Evolutionary conservation across 83 land plant genomes (phyloP), one percentile per base, ranked within the genome.

Genomic region (Diphasiastrum complanatum): DNA sequence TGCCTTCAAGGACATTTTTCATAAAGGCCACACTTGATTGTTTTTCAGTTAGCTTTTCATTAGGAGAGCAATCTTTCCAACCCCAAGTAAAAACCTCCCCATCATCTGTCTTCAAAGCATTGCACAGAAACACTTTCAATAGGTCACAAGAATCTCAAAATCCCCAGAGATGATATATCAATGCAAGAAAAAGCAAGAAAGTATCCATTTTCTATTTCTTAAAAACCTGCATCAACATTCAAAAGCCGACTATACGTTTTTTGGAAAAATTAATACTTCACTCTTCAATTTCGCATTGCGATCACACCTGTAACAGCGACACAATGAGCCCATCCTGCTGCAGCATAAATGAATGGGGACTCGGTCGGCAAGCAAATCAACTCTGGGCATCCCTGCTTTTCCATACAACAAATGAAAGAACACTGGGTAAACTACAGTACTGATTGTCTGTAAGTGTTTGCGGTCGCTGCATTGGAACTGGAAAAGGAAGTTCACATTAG

Each of bases 1-100:
- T 6, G n/a, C 5, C 5, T n/a, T 28, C 4, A 33, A 33, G 29
- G 33, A 25, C 5, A 11, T 25, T 4, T 54, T 33, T 8, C n/a
- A 25, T 14, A 25, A 8, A 38, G 8, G 12, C 8, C 43, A 8
- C 43, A 8, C 43, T 38, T 26, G 33, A 28, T 54, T 25, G 58
- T 54, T 54, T 33, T 14, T 25, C 33, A 23, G 10, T 3, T 5
- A 6, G 4, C 25, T 54, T 54, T 18, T 54, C 58, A 54, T n/a
- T 54, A 25, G 58, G 58, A 23, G 29, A 28, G 58, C 58, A 54
- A 12, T 54, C 58, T 25, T 54, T 54, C 58, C 58, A 54, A 6
- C 58, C 58, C 58, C 58, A 54, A 18, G 58, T 54, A 54, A 25
- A 54, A 4, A 54, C 58, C 33, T 54, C 58, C n/a, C 58, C 58